These are phyloP conservation scores for Trichosporon sp. DNA, from an alignment of 1,284 basidiomycete species.

Conservation along the genomic window DNA sequence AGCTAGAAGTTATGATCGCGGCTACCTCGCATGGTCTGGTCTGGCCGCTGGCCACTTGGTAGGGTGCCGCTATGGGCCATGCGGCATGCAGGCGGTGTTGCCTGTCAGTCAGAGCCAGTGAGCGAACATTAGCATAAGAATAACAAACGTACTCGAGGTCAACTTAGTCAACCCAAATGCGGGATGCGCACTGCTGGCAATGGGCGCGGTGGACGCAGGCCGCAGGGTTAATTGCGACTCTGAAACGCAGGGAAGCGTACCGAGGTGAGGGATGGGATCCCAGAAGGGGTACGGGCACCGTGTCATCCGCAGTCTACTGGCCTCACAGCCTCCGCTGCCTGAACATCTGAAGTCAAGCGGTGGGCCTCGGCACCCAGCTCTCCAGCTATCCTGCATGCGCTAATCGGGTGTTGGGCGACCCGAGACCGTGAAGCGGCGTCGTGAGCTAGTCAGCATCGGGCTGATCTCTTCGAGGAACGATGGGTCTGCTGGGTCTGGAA, in stretches of 20 bases:
- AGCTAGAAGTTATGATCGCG: background rate
- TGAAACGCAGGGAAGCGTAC: constrained; percentile 1
- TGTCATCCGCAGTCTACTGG: too few species aligned
- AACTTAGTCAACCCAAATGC: background rate
- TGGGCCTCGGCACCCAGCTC: too few species aligned
- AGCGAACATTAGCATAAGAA: background rate
- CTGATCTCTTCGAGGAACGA: too few species aligned
- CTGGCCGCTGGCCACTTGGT: background rate
- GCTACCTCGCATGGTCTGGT: background rate
- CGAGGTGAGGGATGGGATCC: too few species aligned
- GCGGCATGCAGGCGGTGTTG: background rate
- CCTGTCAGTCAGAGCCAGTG: too few species aligned
- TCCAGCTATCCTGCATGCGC: background rate
- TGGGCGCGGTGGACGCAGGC: background rate
- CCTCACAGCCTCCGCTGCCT: background rate
- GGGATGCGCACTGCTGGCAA: background rate
- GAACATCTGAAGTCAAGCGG: too few species aligned
- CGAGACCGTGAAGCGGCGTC: background rate
- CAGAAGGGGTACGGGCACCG: too few species aligned
- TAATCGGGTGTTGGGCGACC: background rate
- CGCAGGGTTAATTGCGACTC: background rate
- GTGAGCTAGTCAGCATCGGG: too few species aligned
- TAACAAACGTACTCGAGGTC: background rate
- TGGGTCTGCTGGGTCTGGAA: background rate
- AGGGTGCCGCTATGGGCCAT: background rate